phyloP scores from a whole-genome alignment of 208 protist genomes.

The Crithidia expoeki region DNA sequence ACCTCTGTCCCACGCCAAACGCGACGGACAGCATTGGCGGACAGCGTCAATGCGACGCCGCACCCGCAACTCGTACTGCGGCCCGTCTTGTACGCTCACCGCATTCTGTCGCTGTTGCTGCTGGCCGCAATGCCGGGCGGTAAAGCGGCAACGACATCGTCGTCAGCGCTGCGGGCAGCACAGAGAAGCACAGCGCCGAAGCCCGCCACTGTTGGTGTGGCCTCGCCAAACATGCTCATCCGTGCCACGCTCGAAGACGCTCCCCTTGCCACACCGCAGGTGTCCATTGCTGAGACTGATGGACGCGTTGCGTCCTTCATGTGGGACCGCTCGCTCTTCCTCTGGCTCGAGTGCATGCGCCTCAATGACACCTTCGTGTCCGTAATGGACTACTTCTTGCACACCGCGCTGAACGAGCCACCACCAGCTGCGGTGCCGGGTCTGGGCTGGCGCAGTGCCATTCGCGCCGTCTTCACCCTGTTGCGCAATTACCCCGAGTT shows the following conservation, averaged over 20 bases:
- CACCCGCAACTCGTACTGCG: constrained; percentile 26
- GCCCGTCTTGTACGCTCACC: constrained; percentile 61
- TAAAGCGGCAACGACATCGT: neutral
- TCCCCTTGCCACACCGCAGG: neutral
- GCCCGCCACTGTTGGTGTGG: neutral
- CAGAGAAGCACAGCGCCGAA: neutral
- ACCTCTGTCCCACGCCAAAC: constrained; percentile 10
- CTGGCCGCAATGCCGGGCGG: constrained; percentile 28
- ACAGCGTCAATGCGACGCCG: neutral
- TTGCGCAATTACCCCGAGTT: constrained; percentile 78
- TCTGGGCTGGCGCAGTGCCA: constrained; percentile 41
- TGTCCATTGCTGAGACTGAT: constrained; percentile 8
- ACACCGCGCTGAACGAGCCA: constrained; percentile 61
- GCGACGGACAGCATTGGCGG: neutral
- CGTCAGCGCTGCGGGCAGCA: neutral
- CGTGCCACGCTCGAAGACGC: neutral
- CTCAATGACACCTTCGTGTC: constrained; percentile 55
- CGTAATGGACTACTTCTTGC: constrained; percentile 67
- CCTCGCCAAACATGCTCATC: neutral
- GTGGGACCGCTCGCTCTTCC: constrained; percentile 53
- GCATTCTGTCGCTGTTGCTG: constrained; percentile 56
- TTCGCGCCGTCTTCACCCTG: constrained; percentile 52
- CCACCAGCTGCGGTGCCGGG: constrained; percentile 42
- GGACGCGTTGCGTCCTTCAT: constrained; percentile 38
- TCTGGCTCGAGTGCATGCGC: constrained; percentile 76